Base-by-base conservation (phyloP, 2,329 filamentous ascomycete genomes). In the Hymenoscyphus scutula region DNA sequence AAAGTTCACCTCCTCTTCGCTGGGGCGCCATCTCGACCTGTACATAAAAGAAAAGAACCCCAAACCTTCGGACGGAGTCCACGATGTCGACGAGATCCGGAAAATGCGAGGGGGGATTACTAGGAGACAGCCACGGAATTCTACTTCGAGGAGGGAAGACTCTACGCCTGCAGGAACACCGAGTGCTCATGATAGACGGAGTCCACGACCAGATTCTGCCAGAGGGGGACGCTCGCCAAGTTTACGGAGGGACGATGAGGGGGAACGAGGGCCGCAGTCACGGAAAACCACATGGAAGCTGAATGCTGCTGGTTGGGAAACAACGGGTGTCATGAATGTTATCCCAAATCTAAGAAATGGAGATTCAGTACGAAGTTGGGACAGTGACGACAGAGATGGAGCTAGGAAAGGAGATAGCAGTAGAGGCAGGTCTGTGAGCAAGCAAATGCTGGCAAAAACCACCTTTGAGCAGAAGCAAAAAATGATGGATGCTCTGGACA, bases 11-110 rank as follows among this genome's bases (percentile, higher is more conserved):
- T 97, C 93, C 1, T 97, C 92, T 17, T 96, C 92, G 2, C 85
- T 98, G 59, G 94, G 94, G 57, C 89, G 94, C 54, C 94, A 98
- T 77, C 87, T 97, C 68, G 94, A 98, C 75, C 85, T 97, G 45
- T 97, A 96, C 76, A 93, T 97, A 72, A 93, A 92, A 73, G 89
- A 92, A 63, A 96, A 92, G 79, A 97, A 97, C 75, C 92, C 94
- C 1, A 95, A 93, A 76, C 83, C 88, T 1, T 80, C 89, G 6
- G 94, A 98, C 77, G 93, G 93, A 57, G 79, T 97, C 54, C 94
- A 98, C 77, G 83, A 96, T 78, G 91, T 97, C 63, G 91, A 94
- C 7, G 91, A 91, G 76, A 98, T 98, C 71, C 84, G 85, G 69
- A 91, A 89, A 76, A 80, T 96, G 71, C 86, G 94, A 59, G 91